Conservation (phyloP, 805 yeast species). For the Teunomyces cretensis region DNA sequence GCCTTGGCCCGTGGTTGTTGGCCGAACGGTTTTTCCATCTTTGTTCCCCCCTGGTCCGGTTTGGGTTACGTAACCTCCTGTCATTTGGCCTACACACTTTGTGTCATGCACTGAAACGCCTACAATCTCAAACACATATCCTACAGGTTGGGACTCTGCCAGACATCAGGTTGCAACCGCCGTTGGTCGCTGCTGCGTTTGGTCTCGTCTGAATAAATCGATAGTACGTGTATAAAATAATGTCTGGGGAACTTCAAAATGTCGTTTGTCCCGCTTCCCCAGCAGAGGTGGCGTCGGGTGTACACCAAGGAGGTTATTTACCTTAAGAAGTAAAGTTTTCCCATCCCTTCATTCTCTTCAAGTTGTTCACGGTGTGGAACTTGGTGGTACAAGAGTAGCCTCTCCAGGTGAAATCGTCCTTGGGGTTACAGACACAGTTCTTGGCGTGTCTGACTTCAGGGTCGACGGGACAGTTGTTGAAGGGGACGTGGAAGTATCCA, state of each 20-base stretch:
- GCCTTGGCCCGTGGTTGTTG: too few species aligned
- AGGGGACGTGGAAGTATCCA: constrained; percentile 84
- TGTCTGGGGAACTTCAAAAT: not conserved
- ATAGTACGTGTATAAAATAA: not conserved
- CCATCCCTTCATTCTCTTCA: constrained; percentile 71
- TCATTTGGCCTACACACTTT: too few species aligned
- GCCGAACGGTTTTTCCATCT: too few species aligned
- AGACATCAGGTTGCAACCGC: too few species aligned
- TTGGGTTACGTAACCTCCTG: too few species aligned
- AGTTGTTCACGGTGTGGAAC: constrained; percentile 54
- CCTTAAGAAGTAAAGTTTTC: constrained; percentile 51
- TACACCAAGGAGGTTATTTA: too few species aligned
- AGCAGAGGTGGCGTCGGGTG: too few species aligned
- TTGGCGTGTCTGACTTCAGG: constrained; percentile 52
- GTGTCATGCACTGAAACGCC: not conserved
- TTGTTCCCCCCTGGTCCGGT: too few species aligned
- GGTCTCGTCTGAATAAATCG: too few species aligned
- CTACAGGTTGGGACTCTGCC: too few species aligned
- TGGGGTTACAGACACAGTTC: constrained; percentile 73
- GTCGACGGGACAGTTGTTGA: constrained; percentile 77
- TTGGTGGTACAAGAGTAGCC: constrained; percentile 70
- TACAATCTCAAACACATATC: not conserved
- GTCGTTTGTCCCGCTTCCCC: too few species aligned
- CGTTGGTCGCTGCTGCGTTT: too few species aligned
- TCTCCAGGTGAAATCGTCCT: constrained; percentile 74